Evolutionary conservation across 179 eudicot genomes (phyloP), one percentile per base, ranked within the genome.

Genomic region (Silene coronaria): DNA sequence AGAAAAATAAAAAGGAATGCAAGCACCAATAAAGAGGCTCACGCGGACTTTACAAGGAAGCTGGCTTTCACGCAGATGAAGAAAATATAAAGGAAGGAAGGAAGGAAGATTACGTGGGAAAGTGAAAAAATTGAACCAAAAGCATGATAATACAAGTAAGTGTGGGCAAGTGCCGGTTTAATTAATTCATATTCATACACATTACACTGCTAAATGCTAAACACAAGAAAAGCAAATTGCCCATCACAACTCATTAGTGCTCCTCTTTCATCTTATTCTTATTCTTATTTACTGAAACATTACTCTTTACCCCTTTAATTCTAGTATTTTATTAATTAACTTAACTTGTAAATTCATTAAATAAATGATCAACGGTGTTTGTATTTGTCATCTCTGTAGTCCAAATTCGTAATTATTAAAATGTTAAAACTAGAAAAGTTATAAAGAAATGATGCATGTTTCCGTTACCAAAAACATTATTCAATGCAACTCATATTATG

Each of bases 141-240:
- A 61, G 66, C 30, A 61, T 61, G 66, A 27, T 61, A 23, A 23
- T 61, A 23, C 14, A 36, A n/a, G n/a, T 11, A 61, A 61, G 66
- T 61, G 66, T 61, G 66, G 32, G 30, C 66, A 24, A 23, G 3
- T 51, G 58, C 21, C 21, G 58, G 58, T 4, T 51, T 59, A 59
- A 19, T 21, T 59, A 59, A 59, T 22, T 59, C 64, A 23, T 58
- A 58, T 19, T 13, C 63, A 38, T 28, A 38, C 30, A n/a, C n/a
- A n/a, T n/a, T 61, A 16, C 9, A 13, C 19, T 26, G 21, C n/a
- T 24, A 26, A 63, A 24, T 75, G 26, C 69, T 57, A 26, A 51
- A 65, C 71, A 72, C 80, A 77, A 77, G 71, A 62, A 69, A 77
- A 71, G 46, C 71, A 30, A 77, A 17, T 7, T 48, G 48, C 2